phyloP scores from a whole-genome alignment of 1,284 basidiomycete species.

The Puccinia novopanici region DNA sequence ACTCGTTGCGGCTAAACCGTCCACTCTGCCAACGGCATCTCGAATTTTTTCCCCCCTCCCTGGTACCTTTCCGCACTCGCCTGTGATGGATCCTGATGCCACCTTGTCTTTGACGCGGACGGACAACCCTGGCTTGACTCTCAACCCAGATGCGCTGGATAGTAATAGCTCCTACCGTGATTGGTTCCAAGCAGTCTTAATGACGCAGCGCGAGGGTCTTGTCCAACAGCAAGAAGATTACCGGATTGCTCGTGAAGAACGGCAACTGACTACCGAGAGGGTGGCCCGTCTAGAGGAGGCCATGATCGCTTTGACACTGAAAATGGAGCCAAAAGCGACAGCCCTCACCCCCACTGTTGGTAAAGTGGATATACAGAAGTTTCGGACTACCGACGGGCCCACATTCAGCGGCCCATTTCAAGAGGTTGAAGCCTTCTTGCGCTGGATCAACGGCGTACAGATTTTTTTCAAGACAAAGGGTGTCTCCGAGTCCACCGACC shows the following conservation, averaged over 20 bases:
- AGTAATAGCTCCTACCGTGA: not conserved
- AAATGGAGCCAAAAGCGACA: not conserved
- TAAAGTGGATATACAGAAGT: constrained; percentile 1
- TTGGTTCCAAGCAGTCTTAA: not conserved
- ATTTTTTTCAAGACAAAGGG: not conserved
- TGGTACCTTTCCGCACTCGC: too few species aligned
- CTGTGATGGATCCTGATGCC: not conserved
- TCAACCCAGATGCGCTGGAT: too few species aligned
- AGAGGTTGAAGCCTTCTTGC: not conserved
- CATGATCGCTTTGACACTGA: not conserved
- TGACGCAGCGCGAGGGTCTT: not conserved
- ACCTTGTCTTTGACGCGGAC: not conserved
- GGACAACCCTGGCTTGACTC: too few species aligned
- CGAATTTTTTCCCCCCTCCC: not conserved
- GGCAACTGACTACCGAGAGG: not conserved
- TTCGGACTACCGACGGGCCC: constrained; percentile 6
- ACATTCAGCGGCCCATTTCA: not conserved
- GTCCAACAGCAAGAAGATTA: not conserved
- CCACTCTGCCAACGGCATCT: too few species aligned
- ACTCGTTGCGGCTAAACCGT: not conserved
- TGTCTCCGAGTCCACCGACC: not conserved
- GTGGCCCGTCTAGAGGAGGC: not conserved
- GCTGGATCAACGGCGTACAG: not conserved
- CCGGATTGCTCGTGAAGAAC: not conserved
- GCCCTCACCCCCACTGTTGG: not conserved